phyloP scores from a whole-genome alignment of 495 filamentous ascomycete genomes.

The Poronia punctata region DNA sequence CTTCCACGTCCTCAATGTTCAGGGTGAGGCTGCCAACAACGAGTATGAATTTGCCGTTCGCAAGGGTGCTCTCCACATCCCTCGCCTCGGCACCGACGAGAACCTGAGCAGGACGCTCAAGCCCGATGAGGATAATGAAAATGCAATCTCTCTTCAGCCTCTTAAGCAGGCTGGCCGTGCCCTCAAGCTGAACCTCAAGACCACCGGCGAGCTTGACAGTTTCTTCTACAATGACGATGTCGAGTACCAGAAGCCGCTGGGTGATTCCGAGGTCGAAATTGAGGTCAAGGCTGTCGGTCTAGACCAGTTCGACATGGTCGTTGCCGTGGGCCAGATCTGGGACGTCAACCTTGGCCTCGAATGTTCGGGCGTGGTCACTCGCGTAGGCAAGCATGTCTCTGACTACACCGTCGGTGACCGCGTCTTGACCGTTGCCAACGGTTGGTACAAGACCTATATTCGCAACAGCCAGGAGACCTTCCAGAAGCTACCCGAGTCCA shows the following conservation, averaged over 20 bases:
- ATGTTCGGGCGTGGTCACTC: conserved; percentile 23
- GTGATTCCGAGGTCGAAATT: conserved; percentile 30
- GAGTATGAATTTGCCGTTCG: conserved; percentile 18
- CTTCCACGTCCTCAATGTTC: conserved; percentile 13
- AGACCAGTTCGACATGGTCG: conserved; percentile 31
- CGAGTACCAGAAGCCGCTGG: conserved; percentile 13
- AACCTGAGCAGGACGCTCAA: conserved; percentile 13
- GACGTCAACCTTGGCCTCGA: conserved; percentile 18
- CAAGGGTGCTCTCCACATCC: conserved; percentile 19
- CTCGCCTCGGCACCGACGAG: conserved; percentile 16
- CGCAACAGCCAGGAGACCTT: conserved; percentile 16
- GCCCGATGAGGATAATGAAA: conserved; percentile 10
- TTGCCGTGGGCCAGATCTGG: conserved; percentile 24
- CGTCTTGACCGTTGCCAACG: conserved; percentile 16
- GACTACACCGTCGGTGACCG: conserved; percentile 23
- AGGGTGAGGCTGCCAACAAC: conserved; percentile 13
- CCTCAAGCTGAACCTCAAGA: conserved; percentile 20
- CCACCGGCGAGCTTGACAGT: conserved; percentile 23
- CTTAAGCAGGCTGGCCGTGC: conserved; percentile 17
- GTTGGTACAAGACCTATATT: conserved; percentile 21
- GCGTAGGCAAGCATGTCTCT: conserved; percentile 19
- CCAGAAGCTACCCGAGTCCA: conserved; percentile 24
- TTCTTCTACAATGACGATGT: conserved; percentile 22
- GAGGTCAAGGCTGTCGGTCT: conserved; percentile 31
- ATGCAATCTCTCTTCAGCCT: conserved; percentile 14